Evolutionary conservation across 495 filamentous ascomycete genomes (phyloP).

Genomic region (Geoglossum glabrum): DNA sequence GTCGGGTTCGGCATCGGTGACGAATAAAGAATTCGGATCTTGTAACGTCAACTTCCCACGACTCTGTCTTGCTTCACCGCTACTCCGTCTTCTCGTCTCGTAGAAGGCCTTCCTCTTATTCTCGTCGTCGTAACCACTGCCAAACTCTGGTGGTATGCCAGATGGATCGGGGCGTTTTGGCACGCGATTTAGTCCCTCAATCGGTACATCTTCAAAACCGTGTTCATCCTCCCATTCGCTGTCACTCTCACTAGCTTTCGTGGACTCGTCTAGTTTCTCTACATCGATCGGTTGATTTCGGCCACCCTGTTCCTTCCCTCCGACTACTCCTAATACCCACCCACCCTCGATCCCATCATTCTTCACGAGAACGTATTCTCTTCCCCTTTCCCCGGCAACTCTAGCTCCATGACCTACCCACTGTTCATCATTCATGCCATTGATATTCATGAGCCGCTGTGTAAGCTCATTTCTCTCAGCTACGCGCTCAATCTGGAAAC

Average conservation of each 20-base stretch:
- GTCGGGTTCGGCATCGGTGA: slow-evolving; percentile 25
- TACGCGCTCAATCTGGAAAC: slow-evolving; percentile 89
- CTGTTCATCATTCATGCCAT: slow-evolving; percentile 67
- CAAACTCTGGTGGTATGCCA: slow-evolving; percentile 6
- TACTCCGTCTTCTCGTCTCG: slow-evolving; percentile 7
- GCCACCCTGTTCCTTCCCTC: slow-evolving; percentile 49
- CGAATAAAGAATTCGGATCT: slow-evolving; percentile 39
- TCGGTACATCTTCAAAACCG: slow-evolving; percentile 86
- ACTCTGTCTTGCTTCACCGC: neutral
- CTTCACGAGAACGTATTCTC: slow-evolving; percentile 89
- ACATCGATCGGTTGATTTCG: slow-evolving; percentile 76
- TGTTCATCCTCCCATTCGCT: slow-evolving; percentile 44
- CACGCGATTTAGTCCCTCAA: slow-evolving; percentile 79
- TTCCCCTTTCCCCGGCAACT: slow-evolving; percentile 73
- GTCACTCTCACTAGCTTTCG: slow-evolving; percentile 31
- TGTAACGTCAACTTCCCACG: neutral
- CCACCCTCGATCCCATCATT: slow-evolving; percentile 88
- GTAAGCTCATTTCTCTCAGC: slow-evolving; percentile 85
- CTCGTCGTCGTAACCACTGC: slow-evolving; percentile 14
- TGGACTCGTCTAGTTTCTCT: slow-evolving; percentile 41
- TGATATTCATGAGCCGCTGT: slow-evolving; percentile 83
- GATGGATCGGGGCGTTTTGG: slow-evolving; percentile 31
- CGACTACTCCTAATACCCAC: slow-evolving; percentile 91
- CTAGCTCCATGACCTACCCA: slow-evolving; percentile 42
- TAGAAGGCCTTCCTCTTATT: slow-evolving; percentile 13